Conservation (phyloP, 352 stramenopile species). For the Phytophthora pisi region DNA sequence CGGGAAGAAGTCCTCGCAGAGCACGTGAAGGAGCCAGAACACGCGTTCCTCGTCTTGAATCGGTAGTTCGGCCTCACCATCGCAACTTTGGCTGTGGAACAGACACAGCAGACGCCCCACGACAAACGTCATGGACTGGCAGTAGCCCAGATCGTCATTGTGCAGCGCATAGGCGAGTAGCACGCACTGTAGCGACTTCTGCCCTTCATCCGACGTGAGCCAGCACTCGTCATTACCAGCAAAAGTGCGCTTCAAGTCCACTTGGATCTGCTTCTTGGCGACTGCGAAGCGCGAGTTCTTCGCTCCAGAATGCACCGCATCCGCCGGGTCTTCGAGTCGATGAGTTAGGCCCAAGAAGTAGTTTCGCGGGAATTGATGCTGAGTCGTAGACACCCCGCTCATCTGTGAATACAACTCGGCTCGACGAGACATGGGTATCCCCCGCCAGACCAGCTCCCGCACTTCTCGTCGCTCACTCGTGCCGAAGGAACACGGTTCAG, state of each 20-base stretch:
- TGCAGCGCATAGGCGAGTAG: conserved; percentile 82
- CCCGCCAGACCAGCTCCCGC: conserved; percentile 52
- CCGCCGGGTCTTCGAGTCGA: conserved; percentile 28
- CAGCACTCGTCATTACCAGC: conserved; percentile 62
- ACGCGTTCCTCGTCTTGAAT: conserved; percentile 47
- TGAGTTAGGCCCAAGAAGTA: conserved; percentile 48
- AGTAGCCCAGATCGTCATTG: conserved; percentile 85
- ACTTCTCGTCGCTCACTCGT: conserved; percentile 2
- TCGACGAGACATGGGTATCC: conserved; percentile 52
- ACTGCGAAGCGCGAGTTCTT: conserved; percentile 37
- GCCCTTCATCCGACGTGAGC: conserved; percentile 54
- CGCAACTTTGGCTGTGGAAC: conserved; percentile 26
- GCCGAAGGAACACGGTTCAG: conserved; percentile 10
- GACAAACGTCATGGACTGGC: conserved; percentile 92
- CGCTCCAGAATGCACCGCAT: conserved; percentile 19
- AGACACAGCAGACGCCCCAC: conserved; percentile 76
- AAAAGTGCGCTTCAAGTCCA: conserved; percentile 76
- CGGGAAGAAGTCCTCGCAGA: conserved; percentile 68
- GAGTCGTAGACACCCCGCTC: conserved; percentile 42
- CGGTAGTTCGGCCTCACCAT: background rate
- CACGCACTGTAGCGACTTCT: conserved; percentile 63
- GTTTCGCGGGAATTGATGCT: conserved; percentile 15
- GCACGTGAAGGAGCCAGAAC: conserved; percentile 64
- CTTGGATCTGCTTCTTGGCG: conserved; percentile 58
- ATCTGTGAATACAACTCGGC: conserved; percentile 51